These are phyloP conservation scores for Leccinum sublutescens DNA, from an alignment of 768 basidiomycete species.

Conservation along the genomic window DNA sequence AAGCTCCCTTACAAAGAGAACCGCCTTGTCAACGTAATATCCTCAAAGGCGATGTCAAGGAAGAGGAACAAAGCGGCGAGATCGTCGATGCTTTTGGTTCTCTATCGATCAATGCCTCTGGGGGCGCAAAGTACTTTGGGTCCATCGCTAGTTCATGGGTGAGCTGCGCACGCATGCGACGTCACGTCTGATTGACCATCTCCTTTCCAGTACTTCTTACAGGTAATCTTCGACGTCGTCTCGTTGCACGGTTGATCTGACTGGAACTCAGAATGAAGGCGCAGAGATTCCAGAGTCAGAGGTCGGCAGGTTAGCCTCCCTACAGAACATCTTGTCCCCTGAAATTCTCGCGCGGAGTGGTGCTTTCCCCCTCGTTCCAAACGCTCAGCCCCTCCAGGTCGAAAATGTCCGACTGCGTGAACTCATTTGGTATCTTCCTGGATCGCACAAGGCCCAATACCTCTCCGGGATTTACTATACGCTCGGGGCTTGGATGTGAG, in stretches of 20 bases:
- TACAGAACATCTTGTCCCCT: slow-evolving; percentile 56
- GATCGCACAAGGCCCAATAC: slow-evolving; percentile 55
- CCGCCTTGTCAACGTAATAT: slow-evolving; percentile 42
- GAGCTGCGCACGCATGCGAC: neutral
- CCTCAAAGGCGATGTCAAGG: slow-evolving; percentile 42
- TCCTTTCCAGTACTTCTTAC: slow-evolving; percentile 61
- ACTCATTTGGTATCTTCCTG: slow-evolving; percentile 70
- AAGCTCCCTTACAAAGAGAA: slow-evolving; percentile 74
- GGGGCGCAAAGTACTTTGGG: slow-evolving; percentile 74
- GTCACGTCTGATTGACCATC: slow-evolving; percentile 3
- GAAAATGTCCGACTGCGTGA: slow-evolving; percentile 51
- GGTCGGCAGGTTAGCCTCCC: slow-evolving; percentile 44
- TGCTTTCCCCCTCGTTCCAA: slow-evolving; percentile 59
- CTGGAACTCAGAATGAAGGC: slow-evolving; percentile 51
- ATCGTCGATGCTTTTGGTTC: slow-evolving; percentile 80
- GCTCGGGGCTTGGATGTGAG: slow-evolving; percentile 73
- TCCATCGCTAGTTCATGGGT: slow-evolving; percentile 79
- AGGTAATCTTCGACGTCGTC: slow-evolving; percentile 40
- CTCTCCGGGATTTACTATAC: slow-evolving; percentile 60
- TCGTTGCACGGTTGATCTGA: slow-evolving; percentile 10
- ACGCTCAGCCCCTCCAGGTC: slow-evolving; percentile 36
- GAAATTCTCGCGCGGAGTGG: slow-evolving; percentile 65
- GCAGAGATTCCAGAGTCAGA: slow-evolving; percentile 51
- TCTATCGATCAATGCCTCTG: slow-evolving; percentile 67
- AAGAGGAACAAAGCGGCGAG: slow-evolving; percentile 64